phyloP scores from a whole-genome alignment of 176 grass and related monocot species.

The Zizania latifolia region DNA sequence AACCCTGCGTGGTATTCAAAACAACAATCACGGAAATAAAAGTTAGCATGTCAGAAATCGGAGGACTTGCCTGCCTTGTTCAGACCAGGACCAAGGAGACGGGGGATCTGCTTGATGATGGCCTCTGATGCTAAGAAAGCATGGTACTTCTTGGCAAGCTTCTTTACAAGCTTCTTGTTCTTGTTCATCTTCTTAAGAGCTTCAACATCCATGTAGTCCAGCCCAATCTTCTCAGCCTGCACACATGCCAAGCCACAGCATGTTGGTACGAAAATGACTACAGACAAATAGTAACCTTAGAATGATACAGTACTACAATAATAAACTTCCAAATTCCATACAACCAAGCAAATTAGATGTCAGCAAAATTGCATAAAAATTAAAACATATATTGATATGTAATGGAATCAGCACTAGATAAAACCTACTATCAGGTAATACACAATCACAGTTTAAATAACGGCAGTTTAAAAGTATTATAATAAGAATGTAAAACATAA shows the following conservation, averaged over 20 bases:
- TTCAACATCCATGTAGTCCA: conserved; percentile 94
- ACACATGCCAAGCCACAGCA: neutral
- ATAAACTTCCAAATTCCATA: neutral
- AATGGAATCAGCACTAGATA: neutral
- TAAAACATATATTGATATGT: neutral
- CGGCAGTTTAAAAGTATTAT: neutral
- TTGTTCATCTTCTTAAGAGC: conserved; percentile 81
- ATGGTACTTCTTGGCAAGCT: too few relatives aligned
- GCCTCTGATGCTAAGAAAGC: too few relatives aligned
- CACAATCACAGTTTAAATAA: neutral
- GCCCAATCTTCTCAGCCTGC: conserved; percentile 83
- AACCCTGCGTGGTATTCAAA: neutral
- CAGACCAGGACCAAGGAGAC: too few relatives aligned
- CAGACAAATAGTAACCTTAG: neutral
- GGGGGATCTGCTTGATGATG: too few relatives aligned
- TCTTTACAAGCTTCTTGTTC: too few relatives aligned
- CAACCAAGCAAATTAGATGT: neutral
- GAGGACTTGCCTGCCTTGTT: conserved; percentile 65
- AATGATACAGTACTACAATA: neutral
- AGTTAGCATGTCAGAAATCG: neutral
- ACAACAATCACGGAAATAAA: neutral
- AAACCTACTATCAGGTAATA: too few relatives aligned
- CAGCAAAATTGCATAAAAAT: neutral
- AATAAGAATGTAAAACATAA: neutral
- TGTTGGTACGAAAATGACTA: neutral